phyloP scores from a whole-genome alignment of 179 eudicot genomes.

The Silene noctiflora region DNA sequence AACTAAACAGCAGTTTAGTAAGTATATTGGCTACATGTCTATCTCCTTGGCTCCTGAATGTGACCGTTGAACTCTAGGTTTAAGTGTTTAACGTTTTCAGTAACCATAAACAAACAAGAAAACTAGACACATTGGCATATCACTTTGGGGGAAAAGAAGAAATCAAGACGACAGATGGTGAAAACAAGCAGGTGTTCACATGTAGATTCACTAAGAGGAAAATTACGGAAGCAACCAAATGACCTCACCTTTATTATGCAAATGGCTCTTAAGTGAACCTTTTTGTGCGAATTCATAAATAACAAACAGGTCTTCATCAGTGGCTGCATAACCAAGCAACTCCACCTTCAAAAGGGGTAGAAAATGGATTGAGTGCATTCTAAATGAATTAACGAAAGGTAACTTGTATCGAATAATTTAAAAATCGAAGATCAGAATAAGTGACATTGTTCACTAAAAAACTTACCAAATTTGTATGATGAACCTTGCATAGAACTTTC shows the following conservation, averaged over 20 bases:
- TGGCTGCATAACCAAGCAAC: conserved; percentile 87
- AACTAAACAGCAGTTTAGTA: too few relatives aligned
- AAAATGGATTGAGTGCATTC: conserved; percentile 24
- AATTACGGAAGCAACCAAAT: not conserved
- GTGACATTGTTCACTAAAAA: not conserved
- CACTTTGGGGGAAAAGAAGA: too few relatives aligned
- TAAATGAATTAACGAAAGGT: not conserved
- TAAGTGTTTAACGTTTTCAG: not conserved
- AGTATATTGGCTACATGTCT: too few relatives aligned
- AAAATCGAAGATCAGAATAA: not conserved
- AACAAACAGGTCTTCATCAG: conserved; percentile 74
- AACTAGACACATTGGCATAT: not conserved
- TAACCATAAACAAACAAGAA: not conserved
- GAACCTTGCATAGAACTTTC: conserved; percentile 95
- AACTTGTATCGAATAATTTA: not conserved
- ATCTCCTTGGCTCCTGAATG: too few relatives aligned
- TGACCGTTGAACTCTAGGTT: not conserved
- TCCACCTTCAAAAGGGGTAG: conserved; percentile 60
- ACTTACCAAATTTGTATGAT: conserved; percentile 89
- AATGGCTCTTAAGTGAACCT: conserved; percentile 82
- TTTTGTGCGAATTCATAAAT: conserved; percentile 88
- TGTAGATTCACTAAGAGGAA: not conserved
- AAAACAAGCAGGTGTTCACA: not conserved
- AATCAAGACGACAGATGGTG: too few relatives aligned
- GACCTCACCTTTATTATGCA: conserved; percentile 69